These are phyloP conservation scores for Talaromyces sp. DNA, from an alignment of 2,329 filamentous ascomycete species.

Conservation along the genomic window DNA sequence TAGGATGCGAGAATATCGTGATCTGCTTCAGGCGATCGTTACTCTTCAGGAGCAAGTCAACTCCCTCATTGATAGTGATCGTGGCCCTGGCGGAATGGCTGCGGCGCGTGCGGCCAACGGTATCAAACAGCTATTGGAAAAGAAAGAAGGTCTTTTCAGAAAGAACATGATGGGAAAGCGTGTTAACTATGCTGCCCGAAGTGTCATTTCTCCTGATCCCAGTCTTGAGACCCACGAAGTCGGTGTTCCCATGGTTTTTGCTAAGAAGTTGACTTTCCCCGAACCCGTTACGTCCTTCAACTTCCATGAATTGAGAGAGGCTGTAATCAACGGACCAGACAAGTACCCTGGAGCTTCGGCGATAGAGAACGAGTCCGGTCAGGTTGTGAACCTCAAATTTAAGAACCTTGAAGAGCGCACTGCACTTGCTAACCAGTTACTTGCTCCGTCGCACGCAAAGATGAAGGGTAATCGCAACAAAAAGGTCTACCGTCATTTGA, in stretches of 20 bases:
- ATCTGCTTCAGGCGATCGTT: conserved; percentile 78
- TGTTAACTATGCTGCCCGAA: conserved; percentile 95
- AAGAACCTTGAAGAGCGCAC: conserved; percentile 86
- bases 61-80: conserved; percentile 83
- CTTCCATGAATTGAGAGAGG: conserved; percentile 91
- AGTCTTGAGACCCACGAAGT: conserved; percentile 99
- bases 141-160: conserved; percentile 96
- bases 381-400: conserved; percentile 79
- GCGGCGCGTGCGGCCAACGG: conserved; percentile 81
- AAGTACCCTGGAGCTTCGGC: conserved; percentile 93
- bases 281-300: conserved; percentile 98
- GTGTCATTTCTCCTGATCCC: conserved; percentile 95
- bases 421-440: conserved; percentile 85
- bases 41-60: conserved; percentile 87
- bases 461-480: conserved; percentile 79
- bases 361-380: conserved; percentile 93
- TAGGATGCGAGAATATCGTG: conserved; percentile 62
- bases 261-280: conserved; percentile 90
- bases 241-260: conserved; percentile 96
- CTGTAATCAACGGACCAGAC: conserved; percentile 89
- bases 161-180: conserved; percentile 99
- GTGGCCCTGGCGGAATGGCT: conserved; percentile 78
- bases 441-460: conserved; percentile 74
- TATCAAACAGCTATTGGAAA: conserved; percentile 96
- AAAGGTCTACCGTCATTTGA: conserved; percentile 93